Conservation (phyloP, 495 filamentous ascomycete species). For the Podospora conica region DNA sequence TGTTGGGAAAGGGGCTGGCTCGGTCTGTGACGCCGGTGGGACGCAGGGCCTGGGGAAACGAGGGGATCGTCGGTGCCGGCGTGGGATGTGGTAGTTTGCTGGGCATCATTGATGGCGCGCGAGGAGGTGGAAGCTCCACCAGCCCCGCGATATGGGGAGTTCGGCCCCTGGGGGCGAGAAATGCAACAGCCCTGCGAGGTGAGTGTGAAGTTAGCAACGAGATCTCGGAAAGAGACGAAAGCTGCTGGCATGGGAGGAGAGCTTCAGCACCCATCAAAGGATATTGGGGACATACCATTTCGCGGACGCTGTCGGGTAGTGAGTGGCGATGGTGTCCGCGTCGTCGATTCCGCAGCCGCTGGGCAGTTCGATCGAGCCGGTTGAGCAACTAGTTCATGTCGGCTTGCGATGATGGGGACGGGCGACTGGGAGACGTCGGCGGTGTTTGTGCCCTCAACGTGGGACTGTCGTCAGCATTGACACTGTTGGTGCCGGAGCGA, state of each 20-base stretch:
- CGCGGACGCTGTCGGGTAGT: not conserved
- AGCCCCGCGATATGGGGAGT: conserved; percentile 38
- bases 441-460: not conserved
- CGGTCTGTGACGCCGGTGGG: conserved; percentile 17
- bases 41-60: conserved; percentile 11
- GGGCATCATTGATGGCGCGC: conserved; percentile 38
- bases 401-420: conserved; percentile 9
- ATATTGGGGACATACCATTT: conserved; percentile 18
- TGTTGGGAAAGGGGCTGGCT: conserved; percentile 33
- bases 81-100: conserved; percentile 13
- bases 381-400: conserved; percentile 30
- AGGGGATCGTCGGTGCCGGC: conserved; percentile 19
- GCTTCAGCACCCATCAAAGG: not conserved
- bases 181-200: conserved; percentile 43
- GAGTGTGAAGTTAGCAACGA: not conserved
- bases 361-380: conserved; percentile 23
- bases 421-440: not conserved
- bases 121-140: conserved; percentile 35
- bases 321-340: not conserved
- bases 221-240: not conserved
- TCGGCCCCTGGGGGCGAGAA: conserved; percentile 36
- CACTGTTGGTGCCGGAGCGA: not conserved
- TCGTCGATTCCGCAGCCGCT: conserved; percentile 15
- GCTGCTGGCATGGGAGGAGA: not conserved
- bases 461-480: not conserved